phyloP scores from a whole-genome alignment of 768 basidiomycete genomes.

The Fistulinella prunicolor region DNA sequence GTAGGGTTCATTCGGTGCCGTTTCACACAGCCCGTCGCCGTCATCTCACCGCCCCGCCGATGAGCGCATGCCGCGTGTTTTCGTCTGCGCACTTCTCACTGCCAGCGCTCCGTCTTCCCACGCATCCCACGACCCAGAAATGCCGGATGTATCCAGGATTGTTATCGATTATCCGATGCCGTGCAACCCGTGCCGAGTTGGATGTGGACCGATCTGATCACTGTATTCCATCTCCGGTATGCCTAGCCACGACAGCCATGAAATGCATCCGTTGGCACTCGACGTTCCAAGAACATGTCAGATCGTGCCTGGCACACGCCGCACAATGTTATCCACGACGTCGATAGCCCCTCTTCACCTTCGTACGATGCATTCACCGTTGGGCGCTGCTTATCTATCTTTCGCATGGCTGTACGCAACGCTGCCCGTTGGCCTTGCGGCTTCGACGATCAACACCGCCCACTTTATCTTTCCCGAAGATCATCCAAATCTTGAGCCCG shows the following conservation, averaged over 20 bases:
- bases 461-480: constrained; percentile 7
- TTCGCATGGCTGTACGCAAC: neutral
- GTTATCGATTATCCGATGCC: no score
- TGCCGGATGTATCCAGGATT: no score
- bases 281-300: no score
- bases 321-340: no score
- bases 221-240: no score
- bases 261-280: no score
- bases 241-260: no score
- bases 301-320: no score
- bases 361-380: neutral
- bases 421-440: constrained; percentile 4
- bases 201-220: no score
- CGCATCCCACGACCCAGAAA: neutral
- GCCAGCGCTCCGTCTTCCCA: neutral
- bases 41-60: constrained; percentile 9
- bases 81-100: constrained; percentile 3
- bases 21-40: constrained; percentile 13
- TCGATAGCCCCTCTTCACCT: neutral
- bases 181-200: no score
- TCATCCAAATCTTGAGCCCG: no score
- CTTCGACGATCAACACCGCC: constrained; percentile 14
- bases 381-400: neutral
- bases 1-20: constrained; percentile 16
- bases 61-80: constrained; percentile 21